These are phyloP conservation scores for Penicillium crystallinum DNA, from an alignment of 495 filamentous ascomycete genomes.

Conservation along the genomic window DNA sequence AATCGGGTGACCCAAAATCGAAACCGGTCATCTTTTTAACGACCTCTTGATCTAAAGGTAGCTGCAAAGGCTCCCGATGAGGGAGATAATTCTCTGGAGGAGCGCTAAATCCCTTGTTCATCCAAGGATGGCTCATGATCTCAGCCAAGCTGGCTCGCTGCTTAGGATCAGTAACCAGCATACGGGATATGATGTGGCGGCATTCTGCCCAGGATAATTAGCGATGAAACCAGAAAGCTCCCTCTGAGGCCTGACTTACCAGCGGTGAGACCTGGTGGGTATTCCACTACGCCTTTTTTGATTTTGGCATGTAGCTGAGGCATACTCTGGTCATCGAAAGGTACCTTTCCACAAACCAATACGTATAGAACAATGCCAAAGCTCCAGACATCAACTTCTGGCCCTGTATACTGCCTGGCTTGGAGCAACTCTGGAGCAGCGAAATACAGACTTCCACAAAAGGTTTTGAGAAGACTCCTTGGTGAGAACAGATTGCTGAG, in stretches of 20 bases:
- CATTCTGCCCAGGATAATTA: slow-evolving; percentile 57
- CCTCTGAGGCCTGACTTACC: slow-evolving; percentile 51
- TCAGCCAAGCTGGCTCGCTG: slow-evolving; percentile 82
- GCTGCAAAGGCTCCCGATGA: slow-evolving; percentile 71
- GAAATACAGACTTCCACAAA: slow-evolving; percentile 97
- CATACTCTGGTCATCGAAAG: slow-evolving; percentile 99
- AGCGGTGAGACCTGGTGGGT: slow-evolving; percentile 83
- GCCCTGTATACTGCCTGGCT: slow-evolving; percentile 88
- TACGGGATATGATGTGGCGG: slow-evolving; percentile 85
- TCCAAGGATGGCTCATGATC: slow-evolving; percentile 96
- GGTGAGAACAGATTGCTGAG: slow-evolving; percentile 96
- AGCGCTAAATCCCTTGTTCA: slow-evolving; percentile 82
- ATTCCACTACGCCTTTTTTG: slow-evolving; percentile 94
- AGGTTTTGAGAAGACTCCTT: slow-evolving; percentile 82
- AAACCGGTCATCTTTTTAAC: slow-evolving; percentile 95
- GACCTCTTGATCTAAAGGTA: slow-evolving; percentile 79
- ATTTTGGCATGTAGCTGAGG: slow-evolving; percentile 98
- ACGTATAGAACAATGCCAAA: slow-evolving; percentile 99
- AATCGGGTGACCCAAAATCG: slow-evolving; percentile 85
- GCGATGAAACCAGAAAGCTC: neutral
- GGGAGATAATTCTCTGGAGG: slow-evolving; percentile 90
- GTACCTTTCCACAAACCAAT: slow-evolving; percentile 94
- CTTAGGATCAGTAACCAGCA: slow-evolving; percentile 93
- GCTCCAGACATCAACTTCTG: slow-evolving; percentile 98
- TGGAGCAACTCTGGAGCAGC: slow-evolving; percentile 93